Evolutionary conservation across 129 eudicot genomes (phyloP), one percentile per base, ranked within the genome.

Genomic region (Silybum marianum): DNA sequence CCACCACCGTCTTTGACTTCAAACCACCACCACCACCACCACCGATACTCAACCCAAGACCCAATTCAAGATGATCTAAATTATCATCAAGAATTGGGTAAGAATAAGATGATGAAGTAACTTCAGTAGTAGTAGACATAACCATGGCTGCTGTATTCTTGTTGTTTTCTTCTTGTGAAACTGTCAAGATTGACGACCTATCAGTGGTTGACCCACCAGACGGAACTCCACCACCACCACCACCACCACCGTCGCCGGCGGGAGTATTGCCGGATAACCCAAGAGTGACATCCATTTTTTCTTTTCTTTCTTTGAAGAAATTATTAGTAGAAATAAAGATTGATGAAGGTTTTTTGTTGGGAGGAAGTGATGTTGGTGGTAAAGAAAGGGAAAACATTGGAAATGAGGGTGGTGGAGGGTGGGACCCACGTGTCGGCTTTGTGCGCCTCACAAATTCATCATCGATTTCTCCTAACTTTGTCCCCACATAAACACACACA

Each of bases 41-140:
- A 32, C 97, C 96, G 79, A 95, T 89, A 80, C 93, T 87, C 73
- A 96, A 85, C 13, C 97, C 99, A 80, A 95, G 97, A 1, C 99
- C 98, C 84, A 95, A 87, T 73, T 95, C 99, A 72, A 95, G 86
- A 84, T 80, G 89, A 76, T 86, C 90, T n/a, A 66, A 80, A 18
- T 78, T 89, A n/a, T 80, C 83, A 76, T 28, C 80, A 74, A 36
- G 39, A 71, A 54, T 42, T 69, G 89, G 91, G 82, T 87, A 88
- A 2, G 92, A 84, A 18, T 88, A 91, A 3, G 92, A 85, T 21
- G 90, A 96, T 78, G 90, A 89, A 75, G 36, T 32, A 32, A 81
- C 99, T 88, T 96, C 99, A 66, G 69, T 54, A 4, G 84, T 98
- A 66, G 72, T 54, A 4, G 84, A 82, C 70, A 86, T 34, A 38